Base-by-base conservation (phyloP, 805 yeast genomes). In the Kuraishia hungarica region DNA sequence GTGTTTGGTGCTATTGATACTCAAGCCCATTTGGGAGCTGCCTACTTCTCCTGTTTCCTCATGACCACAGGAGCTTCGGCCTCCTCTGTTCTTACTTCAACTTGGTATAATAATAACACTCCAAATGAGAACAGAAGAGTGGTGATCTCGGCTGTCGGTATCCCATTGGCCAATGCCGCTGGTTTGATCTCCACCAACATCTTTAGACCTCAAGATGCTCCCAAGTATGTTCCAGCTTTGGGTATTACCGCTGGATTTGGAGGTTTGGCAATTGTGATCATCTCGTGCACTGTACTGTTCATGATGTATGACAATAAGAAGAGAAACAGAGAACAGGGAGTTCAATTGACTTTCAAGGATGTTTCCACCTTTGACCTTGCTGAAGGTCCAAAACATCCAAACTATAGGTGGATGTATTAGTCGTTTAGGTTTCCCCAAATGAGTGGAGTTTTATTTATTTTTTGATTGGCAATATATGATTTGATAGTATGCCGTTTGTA, bases 121-220 rank as follows among this genome's bases (percentile, higher is more conserved):
- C 79, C 80, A 2, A 74, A 75, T 55, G 75, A 69, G 54, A 72
- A 71, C 54, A 65, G 79, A 48, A 71, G 81, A 55, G 79, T 74
- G 13, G 78, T 76, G 21, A 64, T 77, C 49, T 70, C 78, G 4
- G 77, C 81, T 3, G 72, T 77, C n/a, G 81, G 80, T 51, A 75
- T 80, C 58, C 83, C 83, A 2, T 70, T 80, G 55, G 84, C 83
- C 22, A 80, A 80, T 59, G 75, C 80, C 48, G 83, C 83, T 50
- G 84, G 84, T 55, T 73, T 81, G 56, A 76, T 81, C 52, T 73
- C 84, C 2, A 72, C 81, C 26, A 79, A 74, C 59, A 75, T 80
- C 49, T 81, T 80, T 65, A 67, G 78, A 55, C 61, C 77, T 10
- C 72, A 73, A 55, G 83, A 79, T 62, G 76, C 82, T 17, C 85